Conservation (phyloP, 2,329 filamentous ascomycete species). For the Aspergillus jensenii region DNA sequence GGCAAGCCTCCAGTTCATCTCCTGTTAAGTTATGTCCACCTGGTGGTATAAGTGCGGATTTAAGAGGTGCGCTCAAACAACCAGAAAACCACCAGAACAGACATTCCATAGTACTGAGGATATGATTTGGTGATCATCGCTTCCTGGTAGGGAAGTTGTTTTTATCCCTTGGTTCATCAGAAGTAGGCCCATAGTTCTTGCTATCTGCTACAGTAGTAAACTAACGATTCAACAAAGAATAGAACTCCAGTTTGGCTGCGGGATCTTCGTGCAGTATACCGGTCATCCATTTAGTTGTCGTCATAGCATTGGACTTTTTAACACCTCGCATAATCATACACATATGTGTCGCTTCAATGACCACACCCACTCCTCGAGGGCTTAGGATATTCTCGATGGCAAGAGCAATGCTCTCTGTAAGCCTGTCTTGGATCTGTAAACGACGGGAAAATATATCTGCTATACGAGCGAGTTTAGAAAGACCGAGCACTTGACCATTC, state of each 20-base stretch:
- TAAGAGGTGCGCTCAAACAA: no score
- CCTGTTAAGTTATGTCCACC: no score
- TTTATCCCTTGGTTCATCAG: no score
- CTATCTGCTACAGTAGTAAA: neutral
- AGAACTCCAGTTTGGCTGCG: neutral
- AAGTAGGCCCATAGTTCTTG: neutral
- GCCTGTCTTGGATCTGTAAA: constrained; percentile 86
- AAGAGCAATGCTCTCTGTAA: constrained; percentile 92
- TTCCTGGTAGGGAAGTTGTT: no score
- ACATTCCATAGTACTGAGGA: no score
- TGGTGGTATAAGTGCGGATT: no score
- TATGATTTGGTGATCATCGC: no score
- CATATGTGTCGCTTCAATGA: constrained; percentile 89
- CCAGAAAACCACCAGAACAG: no score
- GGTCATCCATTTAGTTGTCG: constrained; percentile 77
- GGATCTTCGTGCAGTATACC: constrained; percentile 5
- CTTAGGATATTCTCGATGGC: constrained; percentile 86
- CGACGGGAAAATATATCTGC: constrained; percentile 91
- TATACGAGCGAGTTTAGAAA: constrained; percentile 89
- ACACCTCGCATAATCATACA: constrained; percentile 98
- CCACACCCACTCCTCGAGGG: constrained; percentile 90
- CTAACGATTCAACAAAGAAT: neutral
- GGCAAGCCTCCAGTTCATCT: no score
- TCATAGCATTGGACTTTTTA: constrained; percentile 76
- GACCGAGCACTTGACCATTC: constrained; percentile 66